Evolutionary conservation across 768 basidiomycete species (phyloP), one percentile per base, ranked within the genome.

Genomic region (Lyophyllum semitale): DNA sequence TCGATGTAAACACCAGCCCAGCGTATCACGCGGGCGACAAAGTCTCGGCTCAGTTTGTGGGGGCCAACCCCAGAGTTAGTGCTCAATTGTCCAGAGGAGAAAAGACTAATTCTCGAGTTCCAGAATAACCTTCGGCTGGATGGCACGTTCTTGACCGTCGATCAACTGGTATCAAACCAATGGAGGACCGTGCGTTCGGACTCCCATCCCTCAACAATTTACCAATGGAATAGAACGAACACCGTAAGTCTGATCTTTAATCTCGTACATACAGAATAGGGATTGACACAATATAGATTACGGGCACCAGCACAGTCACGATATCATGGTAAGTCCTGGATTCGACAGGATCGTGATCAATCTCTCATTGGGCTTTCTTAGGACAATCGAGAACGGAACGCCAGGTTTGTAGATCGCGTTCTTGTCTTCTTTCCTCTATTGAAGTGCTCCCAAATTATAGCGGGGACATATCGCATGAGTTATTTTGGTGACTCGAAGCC

Each of bases 401-500:
- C 79, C 81, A 48, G 71, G 84, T 85, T 63, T 68, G 77, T 63
- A 22, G n/a, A 41, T 42, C 40, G 48, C 43, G 62, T 53, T 54
- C 42, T 15, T 29, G 33, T 48, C 12, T 18, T 33, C 29, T 50
- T 53, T 37, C n/a, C 22, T 38, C 6, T 35, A 7, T 22, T 40
- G 48, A 17, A 49, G 58, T 25, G 33, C 22, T 48, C 38, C 38
- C 44, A 18, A 15, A 51, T 38, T 58, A 27, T 63, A 85, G 88
- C 81, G 26, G 89, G 90, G 27, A 84, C 79, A 4, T 92, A 91
- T 70, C 86, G 86, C 25, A 68, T 92, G 26, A 71, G 67, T 46
- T 92, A 92, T 68, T 84, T 82, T 57, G 91, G 89, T 8, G 89
- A 93, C 67, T 82, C 83, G n/a, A 92, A 91, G 72, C 76, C 84